These are phyloP conservation scores for Lonicera japonica DNA, from an alignment of 129 eudicot species.

Conservation along the genomic window DNA sequence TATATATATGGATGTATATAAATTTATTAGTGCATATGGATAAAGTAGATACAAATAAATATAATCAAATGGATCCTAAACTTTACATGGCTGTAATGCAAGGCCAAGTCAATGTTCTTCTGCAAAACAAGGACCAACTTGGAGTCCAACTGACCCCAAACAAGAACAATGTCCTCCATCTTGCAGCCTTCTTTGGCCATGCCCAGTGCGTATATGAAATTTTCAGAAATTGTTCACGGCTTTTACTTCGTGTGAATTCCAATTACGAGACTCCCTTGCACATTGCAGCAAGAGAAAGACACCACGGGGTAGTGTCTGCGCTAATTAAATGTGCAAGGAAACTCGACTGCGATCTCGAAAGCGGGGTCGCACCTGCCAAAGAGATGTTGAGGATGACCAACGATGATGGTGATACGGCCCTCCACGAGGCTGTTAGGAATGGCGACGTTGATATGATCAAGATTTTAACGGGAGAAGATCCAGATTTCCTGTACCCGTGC, in stretches of 20 bases:
- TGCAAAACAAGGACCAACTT: background rate
- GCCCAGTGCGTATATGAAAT: background rate
- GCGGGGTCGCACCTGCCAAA: background rate
- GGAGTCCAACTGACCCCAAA: background rate
- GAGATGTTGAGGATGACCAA: background rate
- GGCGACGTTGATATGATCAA: background rate
- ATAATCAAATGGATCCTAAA: background rate
- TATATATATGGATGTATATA: too few species aligned
- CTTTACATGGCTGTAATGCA: background rate
- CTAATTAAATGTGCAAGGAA: background rate
- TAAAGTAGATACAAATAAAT: too few species aligned
- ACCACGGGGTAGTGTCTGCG: background rate
- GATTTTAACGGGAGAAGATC: background rate
- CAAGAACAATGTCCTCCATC: background rate
- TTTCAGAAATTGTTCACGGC: background rate
- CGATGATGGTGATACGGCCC: background rate
- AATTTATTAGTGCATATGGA: too few species aligned
- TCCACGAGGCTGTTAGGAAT: background rate
- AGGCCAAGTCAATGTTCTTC: background rate
- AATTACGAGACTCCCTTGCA: background rate
- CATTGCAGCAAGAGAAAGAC: background rate
- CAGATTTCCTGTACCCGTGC: background rate
- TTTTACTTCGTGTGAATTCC: background rate
- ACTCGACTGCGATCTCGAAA: too few species aligned
- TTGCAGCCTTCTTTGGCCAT: background rate